A percentile compares a stretch with the other conserved stretches of the same genome.
These are phyloP conservation scores for Colletotrichum higginsianum DNA, from an alignment of 2,329 filamentous ascomycete species.

Conservation along the genomic window DNA sequence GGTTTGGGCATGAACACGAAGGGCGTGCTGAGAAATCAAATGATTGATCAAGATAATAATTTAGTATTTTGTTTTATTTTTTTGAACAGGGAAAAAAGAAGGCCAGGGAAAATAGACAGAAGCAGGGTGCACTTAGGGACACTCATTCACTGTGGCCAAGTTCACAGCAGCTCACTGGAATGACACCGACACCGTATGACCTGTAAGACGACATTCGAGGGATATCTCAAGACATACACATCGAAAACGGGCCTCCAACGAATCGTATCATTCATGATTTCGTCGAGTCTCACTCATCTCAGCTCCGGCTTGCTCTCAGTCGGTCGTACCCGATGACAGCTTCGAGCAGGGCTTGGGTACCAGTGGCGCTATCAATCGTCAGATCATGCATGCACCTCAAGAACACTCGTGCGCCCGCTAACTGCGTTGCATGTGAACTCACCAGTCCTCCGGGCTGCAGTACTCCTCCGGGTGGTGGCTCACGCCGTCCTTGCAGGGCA, in stretches of 20 bases:
- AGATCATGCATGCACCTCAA: background rate
- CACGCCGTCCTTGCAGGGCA: slow-evolving; percentile 74
- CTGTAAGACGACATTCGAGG: too few relatives aligned
- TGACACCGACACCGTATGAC: background rate
- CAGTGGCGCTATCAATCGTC: slow-evolving; percentile 39
- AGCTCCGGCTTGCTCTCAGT: slow-evolving; percentile 15
- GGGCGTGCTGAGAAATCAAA: slow-evolving; percentile 19
- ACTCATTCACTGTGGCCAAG: background rate
- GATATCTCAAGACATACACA: too few relatives aligned
- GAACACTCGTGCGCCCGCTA: background rate
- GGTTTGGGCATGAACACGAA: slow-evolving; percentile 2
- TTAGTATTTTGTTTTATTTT: too few relatives aligned
- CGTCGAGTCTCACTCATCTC: background rate
- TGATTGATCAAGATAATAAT: background rate
- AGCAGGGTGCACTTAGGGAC: too few relatives aligned
- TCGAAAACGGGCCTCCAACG: background rate
- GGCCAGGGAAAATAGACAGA: background rate
- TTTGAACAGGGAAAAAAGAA: too few relatives aligned
- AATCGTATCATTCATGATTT: background rate
- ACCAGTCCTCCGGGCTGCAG: slow-evolving; percentile 71
- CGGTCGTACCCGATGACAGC: slow-evolving; percentile 44
- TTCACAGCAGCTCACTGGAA: background rate
- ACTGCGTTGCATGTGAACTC: background rate
- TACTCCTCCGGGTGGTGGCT: slow-evolving; percentile 77
- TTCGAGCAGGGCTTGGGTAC: slow-evolving; percentile 44